Evolutionary conservation across 805 yeast species (phyloP), one percentile per base, ranked within the genome.

Genomic region (Cyberlindnera nakhonratchasimensis): DNA sequence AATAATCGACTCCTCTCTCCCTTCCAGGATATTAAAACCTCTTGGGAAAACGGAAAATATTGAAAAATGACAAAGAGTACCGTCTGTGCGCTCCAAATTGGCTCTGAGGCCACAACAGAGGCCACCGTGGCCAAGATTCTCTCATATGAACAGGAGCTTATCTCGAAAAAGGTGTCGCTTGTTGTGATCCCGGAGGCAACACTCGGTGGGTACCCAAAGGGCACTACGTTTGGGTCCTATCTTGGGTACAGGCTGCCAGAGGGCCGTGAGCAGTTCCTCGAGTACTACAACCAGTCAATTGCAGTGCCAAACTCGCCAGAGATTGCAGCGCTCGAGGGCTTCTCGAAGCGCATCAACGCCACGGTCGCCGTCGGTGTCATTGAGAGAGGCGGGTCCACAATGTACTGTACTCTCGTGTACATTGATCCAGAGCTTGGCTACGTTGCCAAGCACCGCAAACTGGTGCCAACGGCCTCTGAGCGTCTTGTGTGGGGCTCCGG

Each of bases 131-230:
- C 55, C 10, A 66, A 66, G 42, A 67, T 70, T 32, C 46, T 70
- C 13, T 55, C 66, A 2, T 69, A 63, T 48, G 72, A 69, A 46
- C 43, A 54, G 11, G 64, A 67, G 40, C 53, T 70, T 24, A 57
- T 51, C 34, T 55, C 52, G 1, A 47, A 57, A 9, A 57, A 64
- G 1, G 66, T 64, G 19, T 58, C 63, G 23, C 52, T 70, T 25
- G 69, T 70, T 14, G 72, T 70, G n/a, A 50, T 70, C 32, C 75
- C 75, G 17, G 75, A 70, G 46, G 74, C 73, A 17, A 53, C 66
- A 2, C 47, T 70, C n/a, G 74, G 74, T 16, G 75, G 74, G 4
- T 70, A 70, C 45, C 74, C 75, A 11, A 70, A 70, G 49, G 74
- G 74, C 2, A 52, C 65, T 20, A 62, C 59, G 6, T 70, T 70